Evolutionary conservation across 768 basidiomycete genomes (phyloP).

Genomic region (Leucosporidium scottii): DNA sequence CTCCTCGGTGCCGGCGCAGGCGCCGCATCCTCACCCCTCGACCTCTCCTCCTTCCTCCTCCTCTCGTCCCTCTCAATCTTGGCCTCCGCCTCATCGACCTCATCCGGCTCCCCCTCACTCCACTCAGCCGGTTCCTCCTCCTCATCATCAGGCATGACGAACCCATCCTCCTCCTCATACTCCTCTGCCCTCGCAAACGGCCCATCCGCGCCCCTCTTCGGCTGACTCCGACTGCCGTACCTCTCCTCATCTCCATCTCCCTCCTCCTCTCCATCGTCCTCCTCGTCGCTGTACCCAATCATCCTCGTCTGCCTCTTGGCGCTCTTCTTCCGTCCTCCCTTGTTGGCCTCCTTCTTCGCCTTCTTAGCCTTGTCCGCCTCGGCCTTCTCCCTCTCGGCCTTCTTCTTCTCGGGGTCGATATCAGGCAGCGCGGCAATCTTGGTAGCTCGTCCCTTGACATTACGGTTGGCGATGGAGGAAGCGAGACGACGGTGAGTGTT

Average conservation of each 20-base stretch:
- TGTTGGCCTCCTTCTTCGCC: conserved; percentile 17
- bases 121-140: background rate
- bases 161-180: conserved; percentile 25
- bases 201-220: conserved; percentile 9
- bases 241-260: background rate
- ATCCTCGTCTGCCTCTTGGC: conserved; percentile 22
- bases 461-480: conserved; percentile 74
- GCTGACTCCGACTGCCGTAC: conserved; percentile 4
- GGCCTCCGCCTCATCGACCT: conserved; percentile 26
- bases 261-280: conserved; percentile 15
- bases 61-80: conserved; percentile 18
- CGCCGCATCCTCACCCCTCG: conserved; percentile 2
- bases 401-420: conserved; percentile 21
- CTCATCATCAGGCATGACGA: conserved; percentile 26
- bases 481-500: conserved; percentile 85
- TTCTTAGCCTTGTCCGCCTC: conserved; percentile 21
- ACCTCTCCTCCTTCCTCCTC: conserved; percentile 17
- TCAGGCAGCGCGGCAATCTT: conserved; percentile 50
- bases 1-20: conserved; percentile 1
- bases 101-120: conserved; percentile 1
- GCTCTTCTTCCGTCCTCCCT: background rate
- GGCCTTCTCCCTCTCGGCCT: conserved; percentile 29
- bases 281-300: conserved; percentile 7
- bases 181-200: conserved; percentile 12
- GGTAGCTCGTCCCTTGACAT: conserved; percentile 69